phyloP scores from a whole-genome alignment of 164 flowering plant species.

The Stephania japonica region DNA sequence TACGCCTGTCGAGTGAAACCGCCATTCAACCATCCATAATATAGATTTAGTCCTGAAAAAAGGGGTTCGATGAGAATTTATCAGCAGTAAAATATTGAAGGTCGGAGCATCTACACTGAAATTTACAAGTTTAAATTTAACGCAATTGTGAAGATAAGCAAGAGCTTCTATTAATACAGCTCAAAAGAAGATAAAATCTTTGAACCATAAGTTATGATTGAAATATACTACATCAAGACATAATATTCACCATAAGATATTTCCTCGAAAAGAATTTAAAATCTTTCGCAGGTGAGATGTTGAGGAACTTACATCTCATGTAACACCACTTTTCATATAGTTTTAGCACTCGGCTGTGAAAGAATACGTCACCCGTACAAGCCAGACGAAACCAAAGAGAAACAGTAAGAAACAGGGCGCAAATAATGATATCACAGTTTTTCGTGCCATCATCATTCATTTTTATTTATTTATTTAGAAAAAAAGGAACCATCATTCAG shows the following conservation, averaged over 20 bases:
- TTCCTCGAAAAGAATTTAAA: too few species aligned
- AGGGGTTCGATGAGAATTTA: conserved; percentile 1
- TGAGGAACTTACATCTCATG: background rate
- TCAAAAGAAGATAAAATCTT: background rate
- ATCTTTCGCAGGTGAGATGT: background rate
- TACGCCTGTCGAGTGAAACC: conserved; percentile 71
- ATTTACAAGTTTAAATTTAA: background rate
- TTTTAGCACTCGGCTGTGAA: background rate
- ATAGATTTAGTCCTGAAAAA: conserved; percentile 59
- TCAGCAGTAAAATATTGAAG: background rate
- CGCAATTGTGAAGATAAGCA: background rate
- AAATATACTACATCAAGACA: background rate
- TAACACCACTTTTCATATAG: background rate
- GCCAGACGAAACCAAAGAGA: background rate
- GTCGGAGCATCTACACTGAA: background rate
- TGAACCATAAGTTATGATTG: background rate
- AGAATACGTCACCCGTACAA: background rate
- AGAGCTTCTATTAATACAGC: background rate
- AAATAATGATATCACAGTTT: background rate
- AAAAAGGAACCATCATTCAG: background rate
- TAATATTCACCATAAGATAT: background rate
- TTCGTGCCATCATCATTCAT: background rate
- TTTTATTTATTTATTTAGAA: too few species aligned
- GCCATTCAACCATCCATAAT: conserved; percentile 90
- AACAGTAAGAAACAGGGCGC: background rate